phyloP scores from a whole-genome alignment of 495 filamentous ascomycete species.

The Penicillium subrubescens region DNA sequence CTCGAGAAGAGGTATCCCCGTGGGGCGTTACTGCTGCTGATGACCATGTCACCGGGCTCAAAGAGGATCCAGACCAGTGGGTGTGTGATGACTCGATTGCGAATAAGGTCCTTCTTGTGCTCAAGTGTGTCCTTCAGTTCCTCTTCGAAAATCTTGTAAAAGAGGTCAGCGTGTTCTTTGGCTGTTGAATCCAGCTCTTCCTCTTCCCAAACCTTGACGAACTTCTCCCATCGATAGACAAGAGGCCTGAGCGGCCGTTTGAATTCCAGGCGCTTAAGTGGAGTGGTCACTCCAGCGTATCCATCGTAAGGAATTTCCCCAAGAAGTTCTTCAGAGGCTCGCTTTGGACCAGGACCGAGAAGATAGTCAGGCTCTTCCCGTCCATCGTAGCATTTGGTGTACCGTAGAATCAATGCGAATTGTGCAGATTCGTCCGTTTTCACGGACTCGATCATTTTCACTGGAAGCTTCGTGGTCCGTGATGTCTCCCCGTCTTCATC shows the following conservation, averaged over 20 bases:
- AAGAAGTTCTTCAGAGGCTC: slow-evolving; percentile 62
- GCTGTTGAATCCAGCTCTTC: slow-evolving; percentile 50
- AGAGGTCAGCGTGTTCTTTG: slow-evolving; percentile 58
- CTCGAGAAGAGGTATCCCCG: slow-evolving; percentile 39
- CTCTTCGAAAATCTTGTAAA: slow-evolving; percentile 55
- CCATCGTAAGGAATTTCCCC: slow-evolving; percentile 54
- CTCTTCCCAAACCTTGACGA: slow-evolving; percentile 50
- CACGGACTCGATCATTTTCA: slow-evolving; percentile 48
- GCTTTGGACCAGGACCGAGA: slow-evolving; percentile 67
- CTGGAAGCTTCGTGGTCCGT: slow-evolving; percentile 43
- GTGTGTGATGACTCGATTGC: slow-evolving; percentile 61
- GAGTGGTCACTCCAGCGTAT: slow-evolving; percentile 66
- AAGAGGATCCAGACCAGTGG: slow-evolving; percentile 60
- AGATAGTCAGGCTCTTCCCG: slow-evolving; percentile 61
- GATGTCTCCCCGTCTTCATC: slow-evolving; percentile 24
- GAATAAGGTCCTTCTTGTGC: slow-evolving; percentile 57
- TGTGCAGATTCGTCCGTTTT: slow-evolving; percentile 55
- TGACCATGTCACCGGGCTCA: slow-evolving; percentile 48
- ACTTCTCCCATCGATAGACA: slow-evolving; percentile 65
- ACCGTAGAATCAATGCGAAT: slow-evolving; percentile 56
- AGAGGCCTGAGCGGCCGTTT: slow-evolving; percentile 62
- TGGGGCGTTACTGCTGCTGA: slow-evolving; percentile 37
- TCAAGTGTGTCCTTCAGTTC: slow-evolving; percentile 62
- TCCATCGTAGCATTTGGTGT: slow-evolving; percentile 58
- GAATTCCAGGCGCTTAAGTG: slow-evolving; percentile 61